Base-by-base conservation (phyloP, 495 filamentous ascomycete genomes). In the Acidomyces sp. region DNA sequence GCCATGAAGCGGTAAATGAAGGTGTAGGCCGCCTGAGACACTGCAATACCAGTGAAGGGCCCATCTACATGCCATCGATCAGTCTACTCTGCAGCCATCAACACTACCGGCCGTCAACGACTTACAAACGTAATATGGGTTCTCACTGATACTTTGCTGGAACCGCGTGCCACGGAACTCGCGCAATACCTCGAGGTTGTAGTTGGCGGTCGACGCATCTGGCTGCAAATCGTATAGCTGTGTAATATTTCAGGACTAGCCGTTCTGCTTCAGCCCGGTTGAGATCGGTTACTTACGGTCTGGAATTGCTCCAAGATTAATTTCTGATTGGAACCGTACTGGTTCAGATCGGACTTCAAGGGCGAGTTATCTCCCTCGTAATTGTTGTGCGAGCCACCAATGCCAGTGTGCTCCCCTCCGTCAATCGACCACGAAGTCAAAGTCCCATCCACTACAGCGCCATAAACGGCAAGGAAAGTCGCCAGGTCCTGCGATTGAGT, bases 341-440 rank as follows among this genome's bases (percentile, higher is more conserved):
- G 49, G 39, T 45, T 33, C 6, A 52, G 34, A 36, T 77, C 71
- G 11, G 64, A 63, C 10, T 67, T 63, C 0, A 68, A 70, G 6
- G 72, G 62, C 25, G 71, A 76, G 10, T 58, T 65, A 51, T 79
- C 72, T 4, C 60, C 48, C 54, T 77, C 73, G 48, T 69, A 68
- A 23, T 70, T 68, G 51, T 69, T 72, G 49, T 76, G 74, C 3
- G 63, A 70, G 34, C 67, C 67, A 30, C 58, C 61, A 4, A 77
- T 55, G 16, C 71, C 69, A 30, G 57, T 52, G 12, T 67, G 65
- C 41, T 24, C 37, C 31, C 51, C 55, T 6, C 43, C 56, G 6
- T 51, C 52, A 26, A 62, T 61, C 6, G 52, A 57, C 29, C 52
- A 58, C 27, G 22, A 34, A 4, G 23, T 41, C 4, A 62, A 46